phyloP scores from a whole-genome alignment of 2,329 filamentous ascomycete genomes.

The Cucurbitaria berberidis region DNA sequence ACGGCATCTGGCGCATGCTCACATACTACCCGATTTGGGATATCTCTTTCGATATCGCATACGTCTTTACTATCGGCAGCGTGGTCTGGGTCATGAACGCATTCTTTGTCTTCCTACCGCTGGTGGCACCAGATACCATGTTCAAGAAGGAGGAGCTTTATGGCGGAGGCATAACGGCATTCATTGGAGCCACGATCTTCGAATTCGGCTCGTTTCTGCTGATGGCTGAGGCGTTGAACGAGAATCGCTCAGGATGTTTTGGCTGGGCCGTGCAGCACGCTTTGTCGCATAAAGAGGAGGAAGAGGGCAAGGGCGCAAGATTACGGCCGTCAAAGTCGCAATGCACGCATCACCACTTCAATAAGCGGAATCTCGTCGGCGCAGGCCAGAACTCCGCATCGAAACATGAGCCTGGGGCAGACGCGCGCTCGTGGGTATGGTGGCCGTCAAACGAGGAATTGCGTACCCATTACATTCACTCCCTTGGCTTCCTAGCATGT shows the following conservation, averaged over 20 bases:
- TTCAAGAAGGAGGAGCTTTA: conserved; percentile 61
- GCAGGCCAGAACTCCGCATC: conserved; percentile 1
- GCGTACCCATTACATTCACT: conserved; percentile 64
- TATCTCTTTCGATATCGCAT: conserved; percentile 62
- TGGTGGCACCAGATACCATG: conserved; percentile 58
- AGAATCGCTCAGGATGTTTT: conserved; percentile 69
- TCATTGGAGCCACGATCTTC: conserved; percentile 72
- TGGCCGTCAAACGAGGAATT: conserved; percentile 64
- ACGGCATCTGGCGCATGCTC: conserved; percentile 56
- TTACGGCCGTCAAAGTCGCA: conserved; percentile 20
- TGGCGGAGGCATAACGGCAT: conserved; percentile 67
- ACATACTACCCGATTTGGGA: conserved; percentile 62
- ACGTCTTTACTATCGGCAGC: conserved; percentile 60
- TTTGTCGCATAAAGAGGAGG: conserved; percentile 40
- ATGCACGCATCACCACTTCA: conserved; percentile 48
- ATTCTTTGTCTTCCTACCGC: conserved; percentile 69
- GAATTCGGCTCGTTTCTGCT: conserved; percentile 68
- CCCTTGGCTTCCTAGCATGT: conserved; percentile 68
- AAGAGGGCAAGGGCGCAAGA: conserved; percentile 6
- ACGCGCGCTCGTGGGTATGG: conserved; percentile 60
- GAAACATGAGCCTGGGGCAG: not conserved
- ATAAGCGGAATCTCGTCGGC: conserved; percentile 42
- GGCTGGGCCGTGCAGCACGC: conserved; percentile 69
- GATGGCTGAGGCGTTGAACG: conserved; percentile 72
- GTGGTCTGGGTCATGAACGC: conserved; percentile 59